Conservation (phyloP, 2,329 filamentous ascomycete genomes). For the Penicillium sp. region DNA sequence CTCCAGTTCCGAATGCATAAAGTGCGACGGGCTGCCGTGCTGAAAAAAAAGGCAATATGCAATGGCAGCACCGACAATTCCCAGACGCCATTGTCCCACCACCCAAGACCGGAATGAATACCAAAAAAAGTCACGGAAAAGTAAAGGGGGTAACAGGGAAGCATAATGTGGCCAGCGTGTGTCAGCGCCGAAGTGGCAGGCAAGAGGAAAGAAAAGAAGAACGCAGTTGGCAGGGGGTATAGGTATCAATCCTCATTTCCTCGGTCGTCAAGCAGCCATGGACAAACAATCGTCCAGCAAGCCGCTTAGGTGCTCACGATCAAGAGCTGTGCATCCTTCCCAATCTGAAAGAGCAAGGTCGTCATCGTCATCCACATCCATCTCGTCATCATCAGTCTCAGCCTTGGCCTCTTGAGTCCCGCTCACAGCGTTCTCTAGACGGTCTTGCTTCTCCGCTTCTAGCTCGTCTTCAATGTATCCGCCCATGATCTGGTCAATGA, state of each 20-base stretch:
- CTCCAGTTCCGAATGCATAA: slow-evolving; percentile 34
- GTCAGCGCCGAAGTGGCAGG: not conserved
- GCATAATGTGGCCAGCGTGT: slow-evolving; percentile 15
- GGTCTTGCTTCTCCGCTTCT: slow-evolving; percentile 52
- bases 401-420: slow-evolving; percentile 25
- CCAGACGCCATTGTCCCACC: slow-evolving; percentile 33
- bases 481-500: slow-evolving; percentile 70
- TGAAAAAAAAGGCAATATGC: slow-evolving; percentile 11
- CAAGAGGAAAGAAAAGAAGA: slow-evolving; percentile 11
- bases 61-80: slow-evolving; percentile 26
- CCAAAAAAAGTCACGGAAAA: slow-evolving; percentile 11
- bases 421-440: slow-evolving; percentile 28
- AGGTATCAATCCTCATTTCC: slow-evolving; percentile 17
- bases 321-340: slow-evolving; percentile 40
- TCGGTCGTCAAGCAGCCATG: slow-evolving; percentile 38
- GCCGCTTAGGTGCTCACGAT: slow-evolving; percentile 41
- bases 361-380: slow-evolving; percentile 47
- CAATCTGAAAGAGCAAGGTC: slow-evolving; percentile 36
- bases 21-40: slow-evolving; percentile 4
- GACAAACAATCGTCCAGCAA: slow-evolving; percentile 47
- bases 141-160: slow-evolving; percentile 3
- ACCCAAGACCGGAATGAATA: slow-evolving; percentile 20
- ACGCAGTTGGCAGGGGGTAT: slow-evolving; percentile 8
- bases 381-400: slow-evolving; percentile 30
- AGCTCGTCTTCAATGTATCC: slow-evolving; percentile 76